Percentiles rank a stretch among this genome's conserved stretches.
phyloP scores from a whole-genome alignment of 2,329 filamentous ascomycete genomes.

The Talaromyces sp. region DNA sequence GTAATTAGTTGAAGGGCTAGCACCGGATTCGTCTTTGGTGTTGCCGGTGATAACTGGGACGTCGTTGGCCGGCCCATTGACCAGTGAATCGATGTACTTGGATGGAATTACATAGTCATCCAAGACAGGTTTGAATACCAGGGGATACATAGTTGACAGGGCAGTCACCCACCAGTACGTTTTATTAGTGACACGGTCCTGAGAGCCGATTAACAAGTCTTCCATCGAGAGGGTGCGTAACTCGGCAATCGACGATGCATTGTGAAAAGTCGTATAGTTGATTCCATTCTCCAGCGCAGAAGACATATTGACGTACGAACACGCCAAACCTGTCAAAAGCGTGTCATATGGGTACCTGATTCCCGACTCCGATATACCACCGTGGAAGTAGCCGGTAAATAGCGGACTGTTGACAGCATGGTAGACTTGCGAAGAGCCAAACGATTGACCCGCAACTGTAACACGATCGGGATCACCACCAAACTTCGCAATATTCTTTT shows the following conservation, averaged over 20 bases:
- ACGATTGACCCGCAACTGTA: constrained; percentile 46
- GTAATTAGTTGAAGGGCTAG: constrained; percentile 17
- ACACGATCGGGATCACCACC: constrained; percentile 48
- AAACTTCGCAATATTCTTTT: constrained; percentile 49
- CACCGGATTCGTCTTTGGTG: constrained; percentile 28
- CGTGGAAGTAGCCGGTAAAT: constrained; percentile 25
- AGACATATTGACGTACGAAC: constrained; percentile 24
- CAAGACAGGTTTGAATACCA: constrained; percentile 25
- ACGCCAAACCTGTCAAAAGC: constrained; percentile 23
- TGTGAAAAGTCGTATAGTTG: constrained; percentile 18
- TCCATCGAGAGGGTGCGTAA: constrained; percentile 25
- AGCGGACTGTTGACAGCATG: constrained; percentile 26
- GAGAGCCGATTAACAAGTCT: constrained; percentile 18
- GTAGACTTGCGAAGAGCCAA: constrained; percentile 25
- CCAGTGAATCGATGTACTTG: constrained; percentile 21
- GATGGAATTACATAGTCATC: constrained; percentile 21
- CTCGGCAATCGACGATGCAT: constrained; percentile 38
- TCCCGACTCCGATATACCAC: constrained; percentile 24
- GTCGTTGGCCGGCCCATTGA: constrained; percentile 25
- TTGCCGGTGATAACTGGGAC: constrained; percentile 34
- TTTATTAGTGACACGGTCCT: constrained; percentile 19
- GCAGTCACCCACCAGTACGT: constrained; percentile 25
- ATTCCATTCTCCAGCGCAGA: constrained; percentile 18
- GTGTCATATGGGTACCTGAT: constrained; percentile 25
- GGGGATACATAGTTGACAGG: constrained; percentile 20